Evolutionary conservation across 257 asterid genomes (phyloP), one percentile per base, ranked within the genome.

Genomic region (Solanum rostratum): DNA sequence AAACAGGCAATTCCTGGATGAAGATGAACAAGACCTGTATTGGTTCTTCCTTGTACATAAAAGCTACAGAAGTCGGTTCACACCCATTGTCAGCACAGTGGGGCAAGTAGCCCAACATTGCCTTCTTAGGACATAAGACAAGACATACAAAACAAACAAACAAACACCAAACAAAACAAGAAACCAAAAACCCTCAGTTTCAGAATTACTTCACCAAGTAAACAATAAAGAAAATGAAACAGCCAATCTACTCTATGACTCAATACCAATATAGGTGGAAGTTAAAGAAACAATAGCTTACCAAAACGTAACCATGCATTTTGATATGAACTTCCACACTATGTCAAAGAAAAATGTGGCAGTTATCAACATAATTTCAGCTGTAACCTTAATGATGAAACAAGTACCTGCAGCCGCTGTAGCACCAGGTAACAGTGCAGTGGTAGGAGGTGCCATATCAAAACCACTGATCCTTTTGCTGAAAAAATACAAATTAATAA

Each of bases 61-160:
- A 93, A 95, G 98, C 98, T 97, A 97, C 95, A 94, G 99, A 92
- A 90, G 98, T 94, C 98, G 91, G 96, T 97, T 94, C 99, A 97
- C 93, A 93, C 95, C 97, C 98, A 97, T 93, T 94, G 98, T 90
- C 99, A 93, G 97, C 98, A 94, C 94, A 95, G 97, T 92, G 97
- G 96, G 99, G 95, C 97, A 90, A 97, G 97, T 91, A 92, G 97
- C 98, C 99, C 98, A 95, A 92, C 88, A 95, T 93, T 97, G 98
- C 99, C 99, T 92, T 95, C 98, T 94, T 92, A 95, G 94, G 86
- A 91, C 93, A 91, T 88, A 93, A 91, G 93, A 91, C 82, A 93
- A 92, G 94, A 93, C 97, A 97, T 93, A 97, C 97, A 95, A 97
- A 94, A 96, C 98, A 95, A 91, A 96, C 98, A 92, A 93, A 92